Evolutionary conservation across 106 monocot species (phyloP).

Genomic region (Platanthera guangdongensis): DNA sequence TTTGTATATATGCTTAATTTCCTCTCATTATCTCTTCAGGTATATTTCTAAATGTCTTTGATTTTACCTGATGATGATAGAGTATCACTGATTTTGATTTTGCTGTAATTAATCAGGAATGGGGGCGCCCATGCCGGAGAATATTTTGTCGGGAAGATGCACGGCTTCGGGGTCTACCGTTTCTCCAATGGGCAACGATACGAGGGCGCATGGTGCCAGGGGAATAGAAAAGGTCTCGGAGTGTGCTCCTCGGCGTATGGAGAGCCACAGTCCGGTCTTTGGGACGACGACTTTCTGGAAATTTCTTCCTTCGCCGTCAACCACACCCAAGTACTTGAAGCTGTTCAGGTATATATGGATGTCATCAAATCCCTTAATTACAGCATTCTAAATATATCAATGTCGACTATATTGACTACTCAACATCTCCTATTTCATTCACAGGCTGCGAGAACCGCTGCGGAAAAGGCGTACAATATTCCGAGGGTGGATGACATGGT

Average conservation of each 20-base stretch:
- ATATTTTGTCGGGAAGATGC: conserved; percentile 79
- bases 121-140: conserved; percentile 73
- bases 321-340: conserved; percentile 60
- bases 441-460: conserved; percentile 60
- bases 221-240: conserved; percentile 56
- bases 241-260: conserved; percentile 65
- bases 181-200: conserved; percentile 67
- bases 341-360: conserved; percentile 40
- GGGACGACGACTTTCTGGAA: conserved; percentile 56
- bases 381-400: neutral
- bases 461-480: conserved; percentile 39
- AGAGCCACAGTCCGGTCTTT: conserved; percentile 53
- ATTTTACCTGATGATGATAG: neutral
- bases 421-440: neutral
- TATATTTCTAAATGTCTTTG: neutral
- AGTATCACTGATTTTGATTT: neutral
- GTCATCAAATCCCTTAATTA: neutral
- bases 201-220: conserved; percentile 70
- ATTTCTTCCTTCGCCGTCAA: conserved; percentile 48
- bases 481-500: conserved; percentile 60
- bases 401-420: neutral
- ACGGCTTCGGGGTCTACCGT: conserved; percentile 58
- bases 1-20: too few relatives aligned
- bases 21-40: too few relatives aligned
- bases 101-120: conserved; percentile 27